Evolutionary conservation across 202 grass and related monocot species (phyloP), one percentile per base, ranked within the genome.

Genomic region (Sporobolus alterniflorus): DNA sequence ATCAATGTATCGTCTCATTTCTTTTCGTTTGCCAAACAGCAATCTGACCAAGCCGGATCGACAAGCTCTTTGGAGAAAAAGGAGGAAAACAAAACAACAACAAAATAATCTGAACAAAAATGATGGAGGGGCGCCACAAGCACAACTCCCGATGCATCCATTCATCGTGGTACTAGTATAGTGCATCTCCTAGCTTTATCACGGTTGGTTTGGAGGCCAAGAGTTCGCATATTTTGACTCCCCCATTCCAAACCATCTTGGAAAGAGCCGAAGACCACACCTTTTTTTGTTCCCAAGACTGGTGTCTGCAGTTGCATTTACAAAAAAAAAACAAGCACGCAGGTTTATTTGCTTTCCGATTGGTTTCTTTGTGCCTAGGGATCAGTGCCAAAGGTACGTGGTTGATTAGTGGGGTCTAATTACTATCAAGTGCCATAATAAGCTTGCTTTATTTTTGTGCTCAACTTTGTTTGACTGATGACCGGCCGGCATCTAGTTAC

Each of bases 371-470:
- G 46, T 74, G 74, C 6, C 26, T 90, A 18, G 88, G 88, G 88
- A 90, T 90, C 77, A 83, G 88, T 48, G 84, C 79, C 57, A 79
- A 90, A 87, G 83, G 28, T n/a, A n/a, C n/a, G n/a, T 83, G 28
- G 57, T 54, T 83, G 79, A 90, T 90, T 83, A 86, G 88, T 90
- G 74, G 79, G 88, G 88, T 54, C 83, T 86, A 83, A 83, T 86
- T 68, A 75, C 74, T 83, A 62, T 87, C 84, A 83, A 90, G 74
- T 83, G 79, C 74, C 74, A 90, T 90, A 47, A 90, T 87, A 69
- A 62, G 68, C 62, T 26, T 65, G 74, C 69, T 12, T 79, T 68
- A n/a, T n/a, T 22, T 54, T 13, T 69, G 52, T 33, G 74, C 29
- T 78, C 18, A 61, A 28, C 67, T 54, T 87, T 87, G 88, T 90